Percentiles rank a stretch among this genome's conserved stretches.
phyloP scores from a whole-genome alignment of 495 filamentous ascomycete genomes.

The Neohortaea acidophila region DNA sequence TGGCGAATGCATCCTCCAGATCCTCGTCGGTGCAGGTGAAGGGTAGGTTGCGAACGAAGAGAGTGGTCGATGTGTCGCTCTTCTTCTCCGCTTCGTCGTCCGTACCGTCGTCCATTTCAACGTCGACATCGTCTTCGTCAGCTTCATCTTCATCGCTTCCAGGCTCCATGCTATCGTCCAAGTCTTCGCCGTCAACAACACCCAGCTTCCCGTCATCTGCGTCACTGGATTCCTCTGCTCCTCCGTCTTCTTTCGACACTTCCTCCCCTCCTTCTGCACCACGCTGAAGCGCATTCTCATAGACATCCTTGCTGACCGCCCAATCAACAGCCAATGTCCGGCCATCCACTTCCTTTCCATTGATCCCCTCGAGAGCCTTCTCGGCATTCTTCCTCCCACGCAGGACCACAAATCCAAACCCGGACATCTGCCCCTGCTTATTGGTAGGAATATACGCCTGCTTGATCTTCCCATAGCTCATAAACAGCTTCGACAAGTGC shows the following conservation, averaged over 20 bases:
- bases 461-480: constrained; percentile 79
- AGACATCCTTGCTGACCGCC: constrained; percentile 82
- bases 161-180: constrained; percentile 25
- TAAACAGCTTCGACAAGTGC: constrained; percentile 60
- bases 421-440: constrained; percentile 49
- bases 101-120: constrained; percentile 27
- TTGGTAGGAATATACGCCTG: constrained; percentile 63
- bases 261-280: constrained; percentile 35
- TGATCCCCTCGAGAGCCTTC: constrained; percentile 66
- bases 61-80: constrained; percentile 47
- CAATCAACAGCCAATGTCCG: constrained; percentile 84
- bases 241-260: constrained; percentile 30
- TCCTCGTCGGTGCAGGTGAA: constrained; percentile 67
- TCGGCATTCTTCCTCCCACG: constrained; percentile 82
- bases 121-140: constrained; percentile 24
- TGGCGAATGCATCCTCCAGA: constrained; percentile 65
- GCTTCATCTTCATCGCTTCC: constrained; percentile 27
- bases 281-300: constrained; percentile 46
- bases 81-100: constrained; percentile 21
- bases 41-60: constrained; percentile 91
- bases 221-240: constrained; percentile 20
- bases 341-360: constrained; percentile 82
- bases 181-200: constrained; percentile 26
- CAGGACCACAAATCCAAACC: constrained; percentile 87
- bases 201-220: constrained; percentile 24